These are phyloP conservation scores for Phanerochaete sordida DNA, from an alignment of 768 basidiomycete species.

Conservation along the genomic window DNA sequence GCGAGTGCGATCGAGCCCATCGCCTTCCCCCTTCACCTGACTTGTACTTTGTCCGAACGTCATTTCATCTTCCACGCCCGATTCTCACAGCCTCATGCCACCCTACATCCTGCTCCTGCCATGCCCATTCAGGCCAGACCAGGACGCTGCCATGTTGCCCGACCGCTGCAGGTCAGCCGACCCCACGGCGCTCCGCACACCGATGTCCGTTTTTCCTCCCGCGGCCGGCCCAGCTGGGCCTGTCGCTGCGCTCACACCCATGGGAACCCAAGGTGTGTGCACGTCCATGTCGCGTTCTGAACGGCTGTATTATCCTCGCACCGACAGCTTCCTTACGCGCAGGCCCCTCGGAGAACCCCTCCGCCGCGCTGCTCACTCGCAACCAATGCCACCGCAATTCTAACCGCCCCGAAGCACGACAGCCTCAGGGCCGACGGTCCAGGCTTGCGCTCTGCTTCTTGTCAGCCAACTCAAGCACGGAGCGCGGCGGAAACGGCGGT, in stretches of 20 bases:
- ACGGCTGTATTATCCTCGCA: not conserved
- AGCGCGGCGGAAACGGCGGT: too few relatives aligned
- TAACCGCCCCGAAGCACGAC: too few relatives aligned
- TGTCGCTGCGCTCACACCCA: not conserved
- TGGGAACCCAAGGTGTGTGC: not conserved
- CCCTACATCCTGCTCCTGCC: not conserved
- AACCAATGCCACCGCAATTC: too few relatives aligned
- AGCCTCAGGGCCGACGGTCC: too few relatives aligned
- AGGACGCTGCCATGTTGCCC: not conserved
- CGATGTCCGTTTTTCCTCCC: not conserved
- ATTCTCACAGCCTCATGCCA: not conserved
- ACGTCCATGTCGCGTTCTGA: not conserved
- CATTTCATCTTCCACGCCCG: not conserved
- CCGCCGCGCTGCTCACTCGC: too few relatives aligned
- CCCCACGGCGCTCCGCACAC: constrained; percentile 11
- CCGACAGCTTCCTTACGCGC: not conserved
- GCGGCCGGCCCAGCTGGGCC: too few relatives aligned
- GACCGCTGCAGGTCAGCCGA: constrained; percentile 2
- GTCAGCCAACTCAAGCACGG: too few relatives aligned
- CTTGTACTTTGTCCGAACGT: constrained; percentile 5
- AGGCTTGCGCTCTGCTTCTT: not conserved
- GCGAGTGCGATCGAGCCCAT: not conserved
- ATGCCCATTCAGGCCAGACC: not conserved
- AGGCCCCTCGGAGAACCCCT: not conserved
- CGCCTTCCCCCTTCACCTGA: not conserved